Evolutionary conservation across 495 filamentous ascomycete species (phyloP).

Genomic region (Mytilinidion resinicola): DNA sequence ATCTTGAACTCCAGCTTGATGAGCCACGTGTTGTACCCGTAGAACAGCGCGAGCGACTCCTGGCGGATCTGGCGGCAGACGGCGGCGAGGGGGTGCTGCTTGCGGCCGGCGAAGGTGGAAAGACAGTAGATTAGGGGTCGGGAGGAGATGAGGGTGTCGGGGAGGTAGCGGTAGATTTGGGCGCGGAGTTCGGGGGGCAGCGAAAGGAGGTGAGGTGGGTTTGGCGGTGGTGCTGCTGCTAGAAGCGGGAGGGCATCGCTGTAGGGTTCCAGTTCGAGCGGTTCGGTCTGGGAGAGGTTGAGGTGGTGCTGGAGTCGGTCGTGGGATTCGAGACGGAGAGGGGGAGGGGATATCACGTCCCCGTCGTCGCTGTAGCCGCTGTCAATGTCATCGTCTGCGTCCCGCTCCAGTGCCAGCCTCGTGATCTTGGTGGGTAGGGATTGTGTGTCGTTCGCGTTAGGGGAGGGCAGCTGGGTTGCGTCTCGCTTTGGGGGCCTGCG

Average conservation of each 20-base stretch:
- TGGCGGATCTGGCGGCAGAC: conserved; percentile 23
- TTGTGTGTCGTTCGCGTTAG: conserved; percentile 18
- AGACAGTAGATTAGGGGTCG: conserved; percentile 29
- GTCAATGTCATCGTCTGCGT: conserved; percentile 10
- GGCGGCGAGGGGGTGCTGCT: conserved; percentile 25
- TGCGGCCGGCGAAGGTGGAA: conserved; percentile 22
- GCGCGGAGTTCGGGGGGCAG: conserved; percentile 25
- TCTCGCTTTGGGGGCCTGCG: conserved; percentile 19
- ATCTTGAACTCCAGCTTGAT: conserved; percentile 28
- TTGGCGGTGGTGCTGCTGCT: background rate
- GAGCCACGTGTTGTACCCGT: conserved; percentile 28
- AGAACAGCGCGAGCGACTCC: conserved; percentile 28
- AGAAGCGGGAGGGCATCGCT: background rate
- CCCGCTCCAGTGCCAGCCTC: conserved; percentile 7
- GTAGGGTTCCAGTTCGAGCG: too few relatives aligned
- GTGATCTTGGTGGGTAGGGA: conserved; percentile 20
- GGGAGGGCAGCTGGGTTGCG: conserved; percentile 23
- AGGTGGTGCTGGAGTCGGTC: background rate
- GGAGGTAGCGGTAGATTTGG: conserved; percentile 27
- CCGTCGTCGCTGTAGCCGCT: conserved; percentile 5
- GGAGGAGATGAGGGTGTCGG: conserved; percentile 19
- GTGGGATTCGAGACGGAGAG: background rate
- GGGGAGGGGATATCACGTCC: background rate
- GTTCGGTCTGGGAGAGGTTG: background rate
- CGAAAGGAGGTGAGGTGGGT: conserved; percentile 4